Base-by-base conservation (phyloP, 352 stramenopile genomes). In the Peronospora farinosa region DNA sequence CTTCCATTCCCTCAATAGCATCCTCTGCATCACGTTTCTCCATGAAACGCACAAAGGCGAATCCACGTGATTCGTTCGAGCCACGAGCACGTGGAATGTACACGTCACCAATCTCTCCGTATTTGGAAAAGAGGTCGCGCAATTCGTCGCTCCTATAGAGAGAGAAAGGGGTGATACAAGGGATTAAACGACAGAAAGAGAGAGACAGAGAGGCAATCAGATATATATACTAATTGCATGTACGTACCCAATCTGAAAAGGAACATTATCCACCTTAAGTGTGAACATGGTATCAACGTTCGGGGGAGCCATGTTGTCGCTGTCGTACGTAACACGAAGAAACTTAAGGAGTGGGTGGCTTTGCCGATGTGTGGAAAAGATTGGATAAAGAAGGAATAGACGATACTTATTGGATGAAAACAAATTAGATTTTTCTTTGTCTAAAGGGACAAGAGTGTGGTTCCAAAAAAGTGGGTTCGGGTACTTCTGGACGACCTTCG, bases 231-330 rank as follows among this genome's bases (percentile, higher is more conserved):
- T 31, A 31, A 1, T 10, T 31, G 27, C 5, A 47, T 7, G 11
- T 5, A 72, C 72, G 53, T 58, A 88, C 77, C 69, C 74, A 42
- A 80, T 74, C 59, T 82, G 59, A 67, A 85, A 91, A 11, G 80
- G 74, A 40, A 94, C 79, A 62, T 94, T 94, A 73, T 94, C 84
- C 63, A 93, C 78, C 71, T 93, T 91, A 54, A 92, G 82, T 42
- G 79, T 90, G 64, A 81, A 73, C 81, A 92, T 92, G 60, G 54
- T 74, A 54, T 89, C 76, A 51, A 92, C 74, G 62, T 88, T 78
- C 7, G 81, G 80, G 51, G 81, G 78, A 60, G 74, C 70, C 75
- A 86, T 88, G 28, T 11, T 12, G 33, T 10, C 10, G 8, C 31
- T 16, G 11, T 21, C 19, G 19, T 21, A 21, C n/a, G n/a, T n/a